A percentile compares a stretch with the other conserved stretches of the same genome.
phyloP scores from a whole-genome alignment of 306 rosid species.

The Vicia faba region DNA sequence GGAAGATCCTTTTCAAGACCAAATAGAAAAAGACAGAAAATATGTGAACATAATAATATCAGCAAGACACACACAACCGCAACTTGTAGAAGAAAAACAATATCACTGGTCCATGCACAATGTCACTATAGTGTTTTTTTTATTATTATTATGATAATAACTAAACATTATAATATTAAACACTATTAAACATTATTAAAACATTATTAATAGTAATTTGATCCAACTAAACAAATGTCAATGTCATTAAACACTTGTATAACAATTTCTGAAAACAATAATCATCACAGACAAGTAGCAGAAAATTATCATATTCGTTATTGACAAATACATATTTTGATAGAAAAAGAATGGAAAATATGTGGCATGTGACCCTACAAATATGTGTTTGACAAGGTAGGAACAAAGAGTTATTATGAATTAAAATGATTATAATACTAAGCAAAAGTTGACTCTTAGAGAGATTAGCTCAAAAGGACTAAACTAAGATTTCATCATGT shows the following conservation, averaged over 20 bases:
- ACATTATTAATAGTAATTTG: constrained; percentile 28
- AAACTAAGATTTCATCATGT: constrained; percentile 30
- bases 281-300: constrained; percentile 1
- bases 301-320: neutral
- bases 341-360: constrained; percentile 24
- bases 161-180: neutral
- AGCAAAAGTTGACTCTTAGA: constrained; percentile 41
- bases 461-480: constrained; percentile 40
- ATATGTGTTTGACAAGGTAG: constrained; percentile 4
- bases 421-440: constrained; percentile 21
- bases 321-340: neutral
- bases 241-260: constrained; percentile 40
- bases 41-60: constrained; percentile 45
- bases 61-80: constrained; percentile 54
- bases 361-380: constrained; percentile 47
- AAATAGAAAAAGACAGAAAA: constrained; percentile 57
- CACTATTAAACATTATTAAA: constrained; percentile 32
- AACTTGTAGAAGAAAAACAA: constrained; percentile 66
- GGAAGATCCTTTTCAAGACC: constrained; percentile 44
- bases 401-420: neutral
- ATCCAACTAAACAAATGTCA: constrained; percentile 41
- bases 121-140: constrained; percentile 44
- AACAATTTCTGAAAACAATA: constrained; percentile 20
- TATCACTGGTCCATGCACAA: constrained; percentile 57
- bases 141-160: neutral